phyloP scores from a whole-genome alignment of 2,329 filamentous ascomycete species.

The Apiospora rasikravindrae region DNA sequence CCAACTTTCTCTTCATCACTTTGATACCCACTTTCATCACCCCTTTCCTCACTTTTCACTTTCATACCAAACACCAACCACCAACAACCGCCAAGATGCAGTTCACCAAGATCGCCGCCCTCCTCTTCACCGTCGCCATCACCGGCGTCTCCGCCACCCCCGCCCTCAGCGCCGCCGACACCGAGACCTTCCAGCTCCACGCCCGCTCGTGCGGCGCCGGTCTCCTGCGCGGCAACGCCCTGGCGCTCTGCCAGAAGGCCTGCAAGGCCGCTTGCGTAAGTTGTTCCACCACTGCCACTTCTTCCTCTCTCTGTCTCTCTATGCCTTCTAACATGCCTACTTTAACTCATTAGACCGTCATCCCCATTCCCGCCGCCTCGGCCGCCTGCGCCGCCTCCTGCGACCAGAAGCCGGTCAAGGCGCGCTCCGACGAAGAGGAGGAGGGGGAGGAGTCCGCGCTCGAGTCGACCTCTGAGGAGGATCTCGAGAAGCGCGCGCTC shows the following conservation, averaged over 20 bases:
- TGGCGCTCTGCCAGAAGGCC: conserved; percentile 8
- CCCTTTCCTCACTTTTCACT: not conserved
- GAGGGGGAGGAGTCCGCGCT: not conserved
- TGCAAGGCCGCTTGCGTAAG: conserved; percentile 19
- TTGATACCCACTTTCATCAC: not conserved
- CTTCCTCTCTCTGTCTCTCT: not conserved
- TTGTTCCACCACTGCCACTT: no score
- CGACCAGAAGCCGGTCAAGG: not conserved
- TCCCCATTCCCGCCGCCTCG: not conserved
- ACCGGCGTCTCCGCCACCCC: conserved; percentile 14
- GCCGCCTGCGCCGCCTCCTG: conserved; percentile 10
- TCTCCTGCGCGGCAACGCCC: conserved; percentile 13
- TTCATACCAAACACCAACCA: not conserved
- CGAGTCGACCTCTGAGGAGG: not conserved
- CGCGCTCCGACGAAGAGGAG: not conserved
- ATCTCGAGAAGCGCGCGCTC: not conserved
- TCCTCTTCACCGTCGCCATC: conserved; percentile 13
- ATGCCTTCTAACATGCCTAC: not conserved
- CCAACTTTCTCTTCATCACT: not conserved
- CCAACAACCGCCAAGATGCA: conserved; percentile 14
- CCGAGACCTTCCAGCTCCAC: not conserved
- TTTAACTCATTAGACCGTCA: not conserved
- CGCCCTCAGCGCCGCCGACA: not conserved
- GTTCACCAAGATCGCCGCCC: conserved; percentile 10
- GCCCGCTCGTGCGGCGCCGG: conserved; percentile 18